A percentile compares a stretch with the other conserved stretches of the same genome.
phyloP scores from a whole-genome alignment of 306 rosid species.

The Glycyrrhiza uralensis region DNA sequence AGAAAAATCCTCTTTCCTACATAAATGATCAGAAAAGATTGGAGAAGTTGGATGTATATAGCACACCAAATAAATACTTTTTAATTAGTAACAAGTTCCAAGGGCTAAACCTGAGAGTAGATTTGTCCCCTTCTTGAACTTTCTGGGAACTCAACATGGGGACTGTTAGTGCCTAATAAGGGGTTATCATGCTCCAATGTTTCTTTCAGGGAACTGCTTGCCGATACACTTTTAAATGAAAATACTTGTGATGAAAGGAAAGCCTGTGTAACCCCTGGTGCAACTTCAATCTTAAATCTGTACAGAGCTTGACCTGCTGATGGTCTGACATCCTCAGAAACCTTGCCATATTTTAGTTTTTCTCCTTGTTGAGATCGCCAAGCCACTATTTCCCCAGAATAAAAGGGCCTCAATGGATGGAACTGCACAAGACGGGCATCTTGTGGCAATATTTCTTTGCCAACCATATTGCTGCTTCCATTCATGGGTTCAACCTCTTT shows the following conservation, averaged over 20 bases:
- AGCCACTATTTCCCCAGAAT: slow-evolving; percentile 93
- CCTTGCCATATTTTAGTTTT: slow-evolving; percentile 83
- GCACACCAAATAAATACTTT: neutral
- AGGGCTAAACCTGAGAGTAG: slow-evolving; percentile 61
- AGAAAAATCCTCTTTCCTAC: neutral
- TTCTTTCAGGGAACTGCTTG: slow-evolving; percentile 45
- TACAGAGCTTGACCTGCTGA: slow-evolving; percentile 91
- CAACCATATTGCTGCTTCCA: slow-evolving; percentile 62
- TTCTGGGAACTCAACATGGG: slow-evolving; percentile 41
- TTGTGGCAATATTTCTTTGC: slow-evolving; percentile 81
- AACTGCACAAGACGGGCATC: slow-evolving; percentile 89
- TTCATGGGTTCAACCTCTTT: slow-evolving; percentile 57
- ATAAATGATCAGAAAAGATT: neutral
- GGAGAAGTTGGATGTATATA: neutral
- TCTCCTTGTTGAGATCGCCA: slow-evolving; percentile 94
- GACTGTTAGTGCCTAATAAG: slow-evolving; percentile 20
- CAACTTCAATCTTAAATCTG: slow-evolving; percentile 78
- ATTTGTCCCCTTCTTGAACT: slow-evolving; percentile 50
- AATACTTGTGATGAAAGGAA: slow-evolving; percentile 87
- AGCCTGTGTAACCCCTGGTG: slow-evolving; percentile 48
- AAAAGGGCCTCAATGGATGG: slow-evolving; percentile 95
- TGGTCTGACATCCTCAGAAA: slow-evolving; percentile 83
- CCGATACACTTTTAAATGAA: slow-evolving; percentile 75
- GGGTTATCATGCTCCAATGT: slow-evolving; percentile 39
- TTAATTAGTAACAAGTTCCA: slow-evolving; percentile 3